Percentiles rank a stretch among this genome's conserved stretches.
Conservation (phyloP, 2,329 filamentous ascomycete species). For the Hypoxylon sp. region DNA sequence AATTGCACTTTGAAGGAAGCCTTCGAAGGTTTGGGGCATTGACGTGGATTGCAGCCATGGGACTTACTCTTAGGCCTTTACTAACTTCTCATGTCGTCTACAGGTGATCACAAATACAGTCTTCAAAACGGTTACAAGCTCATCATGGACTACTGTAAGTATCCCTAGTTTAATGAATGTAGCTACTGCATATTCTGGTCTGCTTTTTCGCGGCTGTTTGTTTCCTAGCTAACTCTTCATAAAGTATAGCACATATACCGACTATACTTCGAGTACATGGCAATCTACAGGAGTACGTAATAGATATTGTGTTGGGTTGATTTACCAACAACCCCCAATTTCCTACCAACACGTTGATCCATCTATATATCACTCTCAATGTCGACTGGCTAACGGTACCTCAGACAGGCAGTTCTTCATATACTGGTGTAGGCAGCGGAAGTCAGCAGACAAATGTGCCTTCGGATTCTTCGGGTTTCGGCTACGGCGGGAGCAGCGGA, state of each 20-base stretch:
- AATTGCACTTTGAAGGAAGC: too few relatives aligned
- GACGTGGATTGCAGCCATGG: neutral
- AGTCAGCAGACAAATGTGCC: slow-evolving; percentile 8
- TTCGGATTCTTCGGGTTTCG: slow-evolving; percentile 11
- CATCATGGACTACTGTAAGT: slow-evolving; percentile 18
- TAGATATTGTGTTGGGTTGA: neutral
- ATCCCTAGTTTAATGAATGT: neutral
- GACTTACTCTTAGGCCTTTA: neutral
- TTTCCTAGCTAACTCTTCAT: slow-evolving; percentile 21
- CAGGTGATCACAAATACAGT: slow-evolving; percentile 25
- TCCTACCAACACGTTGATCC: neutral
- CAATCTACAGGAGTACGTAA: slow-evolving; percentile 9
- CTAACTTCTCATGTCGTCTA: neutral
- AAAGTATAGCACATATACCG: slow-evolving; percentile 10
- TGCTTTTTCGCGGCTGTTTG: too few relatives aligned
- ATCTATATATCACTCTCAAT: neutral
- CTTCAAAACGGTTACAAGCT: slow-evolving; percentile 15
- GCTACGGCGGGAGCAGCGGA: slow-evolving; percentile 3
- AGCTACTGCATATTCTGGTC: neutral
- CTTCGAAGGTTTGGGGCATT: too few relatives aligned
- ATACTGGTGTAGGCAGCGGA: neutral
- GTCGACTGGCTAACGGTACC: neutral
- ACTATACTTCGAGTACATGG: slow-evolving; percentile 1
- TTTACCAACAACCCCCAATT: too few relatives aligned
- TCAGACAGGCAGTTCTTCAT: slow-evolving; percentile 2